Conservation (phyloP, 2,329 filamentous ascomycete genomes). For the Podosphaera fusca region DNA sequence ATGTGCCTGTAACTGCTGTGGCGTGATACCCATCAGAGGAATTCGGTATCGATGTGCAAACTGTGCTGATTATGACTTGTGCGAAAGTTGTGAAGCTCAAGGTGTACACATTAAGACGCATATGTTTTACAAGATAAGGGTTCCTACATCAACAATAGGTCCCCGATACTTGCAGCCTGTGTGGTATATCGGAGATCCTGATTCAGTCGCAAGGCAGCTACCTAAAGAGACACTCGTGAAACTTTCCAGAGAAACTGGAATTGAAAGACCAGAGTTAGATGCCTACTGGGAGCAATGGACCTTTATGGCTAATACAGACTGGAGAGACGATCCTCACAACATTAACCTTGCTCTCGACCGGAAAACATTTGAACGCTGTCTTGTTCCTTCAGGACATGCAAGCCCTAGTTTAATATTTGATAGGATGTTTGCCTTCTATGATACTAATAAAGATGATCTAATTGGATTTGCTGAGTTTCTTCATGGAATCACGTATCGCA, state of each 20-base stretch:
- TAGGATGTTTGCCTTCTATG: constrained; percentile 91
- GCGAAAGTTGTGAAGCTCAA: constrained; percentile 72
- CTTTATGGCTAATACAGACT: constrained; percentile 72
- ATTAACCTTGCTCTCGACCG: constrained; percentile 71
- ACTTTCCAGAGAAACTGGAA: constrained; percentile 47
- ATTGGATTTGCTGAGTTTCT: constrained; percentile 89
- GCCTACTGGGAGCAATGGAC: constrained; percentile 94
- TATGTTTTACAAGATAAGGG: constrained; percentile 85
- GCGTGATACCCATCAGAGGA: constrained; percentile 69
- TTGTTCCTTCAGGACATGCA: constrained; percentile 64
- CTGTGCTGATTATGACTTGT: constrained; percentile 88
- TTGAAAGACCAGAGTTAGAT: constrained; percentile 73
- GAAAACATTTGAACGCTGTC: constrained; percentile 75
- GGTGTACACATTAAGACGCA: constrained; percentile 63
- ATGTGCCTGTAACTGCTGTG: constrained; percentile 78
- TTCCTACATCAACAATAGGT: constrained; percentile 68
- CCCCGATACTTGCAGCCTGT: constrained; percentile 59
- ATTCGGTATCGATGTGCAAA: constrained; percentile 89
- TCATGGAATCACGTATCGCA: constrained; percentile 50
- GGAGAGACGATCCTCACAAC: constrained; percentile 56
- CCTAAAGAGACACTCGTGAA: constrained; percentile 42
- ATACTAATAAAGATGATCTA: constrained; percentile 66
- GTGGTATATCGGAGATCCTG: constrained; percentile 75
- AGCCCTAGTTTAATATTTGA: constrained; percentile 82
- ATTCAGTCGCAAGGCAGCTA: constrained; percentile 43